Conservation (phyloP, 2,329 filamentous ascomycete species). For the Epichloe coenophiala region DNA sequence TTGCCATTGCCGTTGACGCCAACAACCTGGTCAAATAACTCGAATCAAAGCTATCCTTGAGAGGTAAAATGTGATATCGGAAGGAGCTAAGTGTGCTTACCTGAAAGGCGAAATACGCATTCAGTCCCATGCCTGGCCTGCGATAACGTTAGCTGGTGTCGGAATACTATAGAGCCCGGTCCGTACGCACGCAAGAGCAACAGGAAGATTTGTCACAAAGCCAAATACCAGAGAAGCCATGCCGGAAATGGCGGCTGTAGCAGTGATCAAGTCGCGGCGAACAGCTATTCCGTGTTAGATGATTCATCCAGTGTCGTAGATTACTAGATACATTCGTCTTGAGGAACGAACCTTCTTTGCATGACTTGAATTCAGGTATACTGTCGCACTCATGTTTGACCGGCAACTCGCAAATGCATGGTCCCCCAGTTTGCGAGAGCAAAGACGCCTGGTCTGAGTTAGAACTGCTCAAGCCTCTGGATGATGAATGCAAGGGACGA, state of each 20-base stretch:
- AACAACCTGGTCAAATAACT: conserved; percentile 30
- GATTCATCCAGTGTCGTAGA: background rate
- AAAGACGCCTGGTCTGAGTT: conserved; percentile 46
- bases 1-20: conserved; percentile 43
- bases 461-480: background rate
- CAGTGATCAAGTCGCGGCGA: conserved; percentile 67
- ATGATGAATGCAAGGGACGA: background rate
- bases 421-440: conserved; percentile 66
- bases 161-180: background rate
- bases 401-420: conserved; percentile 49
- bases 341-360: conserved; percentile 29
- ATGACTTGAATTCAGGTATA: conserved; percentile 28
- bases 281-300: conserved; percentile 30
- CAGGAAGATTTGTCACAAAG: conserved; percentile 65
- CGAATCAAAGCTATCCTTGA: background rate
- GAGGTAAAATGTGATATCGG: background rate
- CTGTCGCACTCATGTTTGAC: conserved; percentile 34
- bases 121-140: conserved; percentile 54
- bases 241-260: conserved; percentile 68
- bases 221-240: conserved; percentile 67
- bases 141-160: conserved; percentile 3
- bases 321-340: too few species aligned
- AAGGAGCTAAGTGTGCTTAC: conserved; percentile 4
- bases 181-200: conserved; percentile 22
- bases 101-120: conserved; percentile 55